A percentile compares a stretch with the other conserved stretches of the same genome.
These are phyloP conservation scores for Annulohypoxylon truncatum DNA, from an alignment of 2,329 filamentous ascomycete species.

Conservation along the genomic window DNA sequence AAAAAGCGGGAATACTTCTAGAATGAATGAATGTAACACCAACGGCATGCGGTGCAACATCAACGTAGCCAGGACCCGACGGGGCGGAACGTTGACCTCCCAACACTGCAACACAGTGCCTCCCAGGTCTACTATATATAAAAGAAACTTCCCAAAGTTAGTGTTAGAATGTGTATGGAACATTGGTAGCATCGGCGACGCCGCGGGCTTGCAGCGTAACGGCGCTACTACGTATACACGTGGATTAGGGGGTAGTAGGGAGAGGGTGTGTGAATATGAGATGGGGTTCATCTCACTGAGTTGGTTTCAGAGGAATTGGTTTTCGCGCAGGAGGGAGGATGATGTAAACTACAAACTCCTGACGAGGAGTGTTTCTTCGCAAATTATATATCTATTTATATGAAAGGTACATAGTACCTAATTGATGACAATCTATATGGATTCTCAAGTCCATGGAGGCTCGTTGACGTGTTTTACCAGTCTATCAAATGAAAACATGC, in stretches of 20 bases:
- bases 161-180: not conserved
- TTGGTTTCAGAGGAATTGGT: not conserved
- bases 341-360: not conserved
- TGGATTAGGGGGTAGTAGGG: not conserved
- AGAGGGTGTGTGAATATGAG: constrained; percentile 2
- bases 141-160: too few relatives aligned
- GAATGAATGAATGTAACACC: not conserved
- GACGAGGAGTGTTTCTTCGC: not conserved
- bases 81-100: not conserved
- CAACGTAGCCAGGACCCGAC: not conserved
- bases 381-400: too few relatives aligned
- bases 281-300: not conserved
- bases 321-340: not conserved
- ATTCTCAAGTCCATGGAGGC: too few relatives aligned
- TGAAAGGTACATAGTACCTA: not conserved
- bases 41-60: constrained; percentile 3
- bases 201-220: not conserved
- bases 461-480: too few relatives aligned
- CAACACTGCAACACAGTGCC: constrained; percentile 10
- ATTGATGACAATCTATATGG: too few relatives aligned
- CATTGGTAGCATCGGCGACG: not conserved
- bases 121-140: not conserved
- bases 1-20: not conserved
- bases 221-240: not conserved
- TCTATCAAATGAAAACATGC: too few relatives aligned